These are phyloP conservation scores for Fraxinus greggii DNA, from an alignment of 305 asterid species.

Conservation along the genomic window DNA sequence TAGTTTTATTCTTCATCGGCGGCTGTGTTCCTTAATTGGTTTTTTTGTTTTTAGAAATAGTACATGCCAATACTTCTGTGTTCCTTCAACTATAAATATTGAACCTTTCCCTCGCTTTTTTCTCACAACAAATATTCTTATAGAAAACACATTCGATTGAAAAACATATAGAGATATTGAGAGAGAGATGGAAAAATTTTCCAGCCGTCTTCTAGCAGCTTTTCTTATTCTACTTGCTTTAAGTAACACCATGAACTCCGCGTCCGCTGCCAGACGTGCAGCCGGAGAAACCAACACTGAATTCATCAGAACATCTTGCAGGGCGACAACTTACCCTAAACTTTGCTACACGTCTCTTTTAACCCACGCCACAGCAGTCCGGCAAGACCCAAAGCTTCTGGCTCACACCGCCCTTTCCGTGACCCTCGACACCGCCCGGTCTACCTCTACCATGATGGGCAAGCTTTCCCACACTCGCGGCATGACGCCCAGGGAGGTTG, in stretches of 20 bases:
- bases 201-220: background rate
- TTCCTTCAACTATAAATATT: conserved; percentile 32
- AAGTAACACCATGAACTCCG: background rate
- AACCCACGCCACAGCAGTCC: conserved; percentile 43
- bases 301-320: conserved; percentile 52
- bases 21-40: too few relatives aligned
- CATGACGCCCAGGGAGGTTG: conserved; percentile 46
- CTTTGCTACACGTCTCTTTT: conserved; percentile 65
- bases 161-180: background rate
- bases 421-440: conserved; percentile 37
- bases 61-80: too few relatives aligned
- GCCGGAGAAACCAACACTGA: conserved; percentile 30
- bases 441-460: conserved; percentile 43
- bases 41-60: too few relatives aligned
- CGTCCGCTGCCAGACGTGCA: conserved; percentile 21
- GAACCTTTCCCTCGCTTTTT: background rate
- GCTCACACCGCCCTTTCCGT: conserved; percentile 56
- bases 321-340: conserved; percentile 51
- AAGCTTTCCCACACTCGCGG: conserved; percentile 32
- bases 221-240: conserved; percentile 14
- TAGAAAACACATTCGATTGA: background rate
- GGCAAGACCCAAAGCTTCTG: conserved; percentile 49
- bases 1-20: too few relatives aligned
- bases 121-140: background rate
- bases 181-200: conserved; percentile 22